Percentiles rank a stretch among this genome's conserved stretches.
phyloP scores from a whole-genome alignment of 768 basidiomycete genomes.

The Rhodotorula taiwanensis region DNA sequence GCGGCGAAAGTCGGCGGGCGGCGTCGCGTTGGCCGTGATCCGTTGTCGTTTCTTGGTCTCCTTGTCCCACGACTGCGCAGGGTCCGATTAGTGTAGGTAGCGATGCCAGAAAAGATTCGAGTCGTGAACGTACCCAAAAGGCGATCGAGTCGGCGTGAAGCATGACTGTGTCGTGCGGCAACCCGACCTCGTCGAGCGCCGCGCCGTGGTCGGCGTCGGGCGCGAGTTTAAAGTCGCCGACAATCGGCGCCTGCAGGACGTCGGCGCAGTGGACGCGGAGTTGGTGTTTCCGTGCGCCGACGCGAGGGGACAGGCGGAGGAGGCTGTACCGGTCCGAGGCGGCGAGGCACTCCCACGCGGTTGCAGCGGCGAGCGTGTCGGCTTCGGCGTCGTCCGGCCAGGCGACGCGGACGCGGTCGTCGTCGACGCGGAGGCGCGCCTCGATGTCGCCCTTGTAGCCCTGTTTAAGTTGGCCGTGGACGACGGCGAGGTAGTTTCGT shows the following conservation, averaged over 20 bases:
- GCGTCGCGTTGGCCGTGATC: background rate
- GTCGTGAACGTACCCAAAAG: conserved; percentile 19
- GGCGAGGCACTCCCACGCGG: conserved; percentile 24
- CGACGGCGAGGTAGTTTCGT: conserved; percentile 29
- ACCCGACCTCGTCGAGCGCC: conserved; percentile 9
- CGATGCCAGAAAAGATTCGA: background rate
- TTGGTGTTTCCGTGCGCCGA: conserved; percentile 32
- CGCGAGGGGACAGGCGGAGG: conserved; percentile 14
- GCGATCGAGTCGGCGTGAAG: conserved; percentile 13
- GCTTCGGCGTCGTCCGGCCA: background rate
- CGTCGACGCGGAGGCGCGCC: conserved; percentile 9
- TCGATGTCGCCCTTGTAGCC: conserved; percentile 20
- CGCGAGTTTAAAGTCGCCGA: conserved; percentile 30
- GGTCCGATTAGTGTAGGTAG: background rate
- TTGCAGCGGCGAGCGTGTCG: conserved; percentile 10
- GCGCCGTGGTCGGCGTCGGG: conserved; percentile 11
- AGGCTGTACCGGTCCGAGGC: conserved; percentile 12
- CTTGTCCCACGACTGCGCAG: conserved; percentile 13
- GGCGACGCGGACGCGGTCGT: conserved; percentile 20
- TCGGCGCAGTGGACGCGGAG: conserved; percentile 30
- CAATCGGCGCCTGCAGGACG: conserved; percentile 24
- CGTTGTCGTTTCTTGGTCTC: conserved; percentile 13
- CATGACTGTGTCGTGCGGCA: conserved; percentile 18
- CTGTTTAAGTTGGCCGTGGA: conserved; percentile 23
- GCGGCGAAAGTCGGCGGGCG: background rate